A percentile compares a stretch with the other conserved stretches of the same genome.
phyloP scores from a whole-genome alignment of 2,329 filamentous ascomycete species.

The Alternaria sp. region DNA sequence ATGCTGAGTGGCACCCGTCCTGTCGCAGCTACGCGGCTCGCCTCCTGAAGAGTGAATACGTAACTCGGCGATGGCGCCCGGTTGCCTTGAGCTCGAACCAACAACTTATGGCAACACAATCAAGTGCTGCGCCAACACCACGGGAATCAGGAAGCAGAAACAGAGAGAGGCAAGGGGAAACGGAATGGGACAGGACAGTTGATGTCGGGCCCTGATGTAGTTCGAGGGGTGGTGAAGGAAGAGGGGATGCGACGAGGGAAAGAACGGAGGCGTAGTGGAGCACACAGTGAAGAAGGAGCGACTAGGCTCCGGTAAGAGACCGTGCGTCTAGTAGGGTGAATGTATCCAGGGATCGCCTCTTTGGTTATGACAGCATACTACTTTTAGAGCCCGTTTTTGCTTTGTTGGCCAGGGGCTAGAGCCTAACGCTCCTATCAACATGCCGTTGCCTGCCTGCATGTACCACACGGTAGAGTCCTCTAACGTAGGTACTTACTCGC shows the following conservation, averaged over 20 bases:
- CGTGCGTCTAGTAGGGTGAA: slow-evolving; percentile 43
- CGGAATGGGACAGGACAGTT: slow-evolving; percentile 14
- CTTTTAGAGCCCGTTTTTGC: slow-evolving; percentile 37
- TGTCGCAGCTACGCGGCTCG: slow-evolving; percentile 26
- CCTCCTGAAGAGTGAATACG: slow-evolving; percentile 42
- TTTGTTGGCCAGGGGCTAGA: slow-evolving; percentile 32
- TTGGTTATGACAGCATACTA: slow-evolving; percentile 44
- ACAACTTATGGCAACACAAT: slow-evolving; percentile 23
- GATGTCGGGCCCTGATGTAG: slow-evolving; percentile 31
- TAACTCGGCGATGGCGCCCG: slow-evolving; percentile 31
- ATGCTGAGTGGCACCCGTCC: slow-evolving; percentile 23
- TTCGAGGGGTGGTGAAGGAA: slow-evolving; percentile 27
- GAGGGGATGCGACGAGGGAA: slow-evolving; percentile 32
- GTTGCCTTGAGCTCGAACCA: slow-evolving; percentile 23
- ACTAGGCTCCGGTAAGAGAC: slow-evolving; percentile 37
- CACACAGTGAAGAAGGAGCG: slow-evolving; percentile 36
- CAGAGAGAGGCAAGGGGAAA: slow-evolving; percentile 6
- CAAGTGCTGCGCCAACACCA: slow-evolving; percentile 25
- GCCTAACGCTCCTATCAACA: slow-evolving; percentile 16
- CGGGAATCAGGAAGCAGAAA: slow-evolving; percentile 1
- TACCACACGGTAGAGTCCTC: slow-evolving; percentile 14
- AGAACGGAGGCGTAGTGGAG: slow-evolving; percentile 40
- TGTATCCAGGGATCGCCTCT: slow-evolving; percentile 41
- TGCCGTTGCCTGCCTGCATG: slow-evolving; percentile 26
- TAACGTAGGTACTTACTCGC: slow-evolving; percentile 8